These are phyloP conservation scores for Silybum marianum DNA, from an alignment of 129 eudicot genomes.

Conservation along the genomic window DNA sequence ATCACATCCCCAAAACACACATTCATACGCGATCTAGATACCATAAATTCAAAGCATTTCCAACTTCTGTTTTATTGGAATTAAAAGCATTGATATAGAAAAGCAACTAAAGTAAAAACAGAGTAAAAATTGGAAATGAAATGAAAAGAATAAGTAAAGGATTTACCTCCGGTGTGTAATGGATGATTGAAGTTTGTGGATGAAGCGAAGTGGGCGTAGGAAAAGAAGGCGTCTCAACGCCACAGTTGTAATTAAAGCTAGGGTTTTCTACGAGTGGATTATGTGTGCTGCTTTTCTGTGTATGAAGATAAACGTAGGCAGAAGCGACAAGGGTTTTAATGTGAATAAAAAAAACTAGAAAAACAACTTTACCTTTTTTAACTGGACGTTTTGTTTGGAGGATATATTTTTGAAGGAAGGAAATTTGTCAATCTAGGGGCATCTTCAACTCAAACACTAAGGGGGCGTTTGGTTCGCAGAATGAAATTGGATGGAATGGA, in stretches of 20 bases:
- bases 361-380: no score
- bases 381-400: no score
- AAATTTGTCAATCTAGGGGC: no score
- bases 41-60: slow-evolving; percentile 5
- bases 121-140: background rate
- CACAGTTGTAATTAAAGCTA: slow-evolving; percentile 18
- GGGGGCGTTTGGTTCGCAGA: no score
- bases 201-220: slow-evolving; percentile 16
- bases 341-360: background rate
- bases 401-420: no score
- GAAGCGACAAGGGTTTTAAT: background rate
- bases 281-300: background rate
- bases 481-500: no score
- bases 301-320: background rate
- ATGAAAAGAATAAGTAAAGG: background rate
- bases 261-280: slow-evolving; percentile 18
- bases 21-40: background rate
- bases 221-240: slow-evolving; percentile 32
- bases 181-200: slow-evolving; percentile 26
- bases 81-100: background rate
- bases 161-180: slow-evolving; percentile 25
- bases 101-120: background rate
- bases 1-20: background rate
- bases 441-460: no score
- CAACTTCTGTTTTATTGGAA: background rate